Conservation (phyloP, 306 rosid genomes). For the Boehmeria nivea region DNA sequence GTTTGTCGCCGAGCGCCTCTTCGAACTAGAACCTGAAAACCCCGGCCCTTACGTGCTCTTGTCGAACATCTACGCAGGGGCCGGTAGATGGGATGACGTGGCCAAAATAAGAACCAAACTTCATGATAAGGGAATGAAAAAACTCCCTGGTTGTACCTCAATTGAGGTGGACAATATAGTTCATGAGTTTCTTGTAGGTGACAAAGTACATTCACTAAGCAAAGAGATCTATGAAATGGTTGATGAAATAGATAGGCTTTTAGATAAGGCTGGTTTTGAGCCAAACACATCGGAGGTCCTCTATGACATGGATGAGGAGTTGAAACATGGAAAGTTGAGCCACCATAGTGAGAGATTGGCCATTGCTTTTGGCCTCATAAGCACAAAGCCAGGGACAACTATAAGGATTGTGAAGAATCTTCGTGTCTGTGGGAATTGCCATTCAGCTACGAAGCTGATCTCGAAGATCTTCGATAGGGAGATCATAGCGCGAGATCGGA, state of each 20-base stretch:
- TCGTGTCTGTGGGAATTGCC: conserved; percentile 81
- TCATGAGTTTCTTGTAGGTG: conserved; percentile 86
- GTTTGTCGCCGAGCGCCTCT: conserved; percentile 52
- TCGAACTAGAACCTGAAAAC: conserved; percentile 64
- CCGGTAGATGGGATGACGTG: conserved; percentile 79
- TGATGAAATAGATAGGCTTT: conserved; percentile 55
- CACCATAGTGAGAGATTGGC: conserved; percentile 87
- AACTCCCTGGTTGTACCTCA: conserved; percentile 85
- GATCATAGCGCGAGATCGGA: conserved; percentile 80
- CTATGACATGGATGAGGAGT: conserved; percentile 72
- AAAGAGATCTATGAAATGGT: conserved; percentile 50
- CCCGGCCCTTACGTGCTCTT: conserved; percentile 63
- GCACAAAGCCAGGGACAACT: conserved; percentile 67
- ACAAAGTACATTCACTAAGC: conserved; percentile 53
- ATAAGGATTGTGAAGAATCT: conserved; percentile 79
- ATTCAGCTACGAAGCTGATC: conserved; percentile 70
- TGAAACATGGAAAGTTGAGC: conserved; percentile 78
- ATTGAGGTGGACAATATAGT: conserved; percentile 67
- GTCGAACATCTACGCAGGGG: conserved; percentile 78
- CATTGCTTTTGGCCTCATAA: conserved; percentile 77
- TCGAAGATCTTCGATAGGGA: conserved; percentile 72
- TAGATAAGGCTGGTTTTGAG: conserved; percentile 51
- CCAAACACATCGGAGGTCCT: conserved; percentile 79
- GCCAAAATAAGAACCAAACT: conserved; percentile 67
- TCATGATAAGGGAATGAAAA: conserved; percentile 72